Conservation (phyloP, 2,329 filamentous ascomycete genomes). For the Thermoascus crustaceus region DNA sequence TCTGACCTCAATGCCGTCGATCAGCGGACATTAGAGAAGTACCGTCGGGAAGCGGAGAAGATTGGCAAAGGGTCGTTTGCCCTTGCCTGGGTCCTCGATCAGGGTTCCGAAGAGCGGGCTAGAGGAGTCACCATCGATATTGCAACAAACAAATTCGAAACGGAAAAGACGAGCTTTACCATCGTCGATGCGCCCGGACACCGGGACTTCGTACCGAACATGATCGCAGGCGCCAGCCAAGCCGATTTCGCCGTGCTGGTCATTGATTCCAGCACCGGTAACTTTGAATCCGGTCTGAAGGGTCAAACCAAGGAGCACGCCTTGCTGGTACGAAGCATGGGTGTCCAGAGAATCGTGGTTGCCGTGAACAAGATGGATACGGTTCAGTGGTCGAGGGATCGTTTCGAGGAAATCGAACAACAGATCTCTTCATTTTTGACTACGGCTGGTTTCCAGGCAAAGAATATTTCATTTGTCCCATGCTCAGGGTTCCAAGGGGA, state of each 20-base stretch:
- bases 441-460: slow-evolving; percentile 70
- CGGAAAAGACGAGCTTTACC: slow-evolving; percentile 76
- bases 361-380: slow-evolving; percentile 94
- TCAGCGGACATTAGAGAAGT: slow-evolving; percentile 78
- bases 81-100: slow-evolving; percentile 92
- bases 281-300: slow-evolving; percentile 86
- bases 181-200: slow-evolving; percentile 94
- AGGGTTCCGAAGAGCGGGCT: slow-evolving; percentile 77
- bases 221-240: slow-evolving; percentile 95
- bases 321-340: slow-evolving; percentile 79
- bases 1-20: slow-evolving; percentile 84
- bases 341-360: slow-evolving; percentile 78
- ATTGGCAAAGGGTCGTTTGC: slow-evolving; percentile 95
- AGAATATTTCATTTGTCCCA: slow-evolving; percentile 78
- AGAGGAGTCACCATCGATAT: slow-evolving; percentile 95
- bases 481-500: slow-evolving; percentile 84
- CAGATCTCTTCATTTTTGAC: slow-evolving; percentile 77
- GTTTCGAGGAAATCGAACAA: slow-evolving; percentile 77
- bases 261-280: slow-evolving; percentile 81
- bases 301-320: slow-evolving; percentile 95
- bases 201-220: slow-evolving; percentile 93
- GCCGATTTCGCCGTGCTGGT: slow-evolving; percentile 94
- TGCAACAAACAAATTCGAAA: slow-evolving; percentile 90
- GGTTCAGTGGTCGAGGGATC: slow-evolving; percentile 69
- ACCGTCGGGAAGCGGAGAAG: slow-evolving; percentile 77